Evolutionary conservation across 306 rosid genomes (phyloP).

Genomic region (Echinosophora koreensis): DNA sequence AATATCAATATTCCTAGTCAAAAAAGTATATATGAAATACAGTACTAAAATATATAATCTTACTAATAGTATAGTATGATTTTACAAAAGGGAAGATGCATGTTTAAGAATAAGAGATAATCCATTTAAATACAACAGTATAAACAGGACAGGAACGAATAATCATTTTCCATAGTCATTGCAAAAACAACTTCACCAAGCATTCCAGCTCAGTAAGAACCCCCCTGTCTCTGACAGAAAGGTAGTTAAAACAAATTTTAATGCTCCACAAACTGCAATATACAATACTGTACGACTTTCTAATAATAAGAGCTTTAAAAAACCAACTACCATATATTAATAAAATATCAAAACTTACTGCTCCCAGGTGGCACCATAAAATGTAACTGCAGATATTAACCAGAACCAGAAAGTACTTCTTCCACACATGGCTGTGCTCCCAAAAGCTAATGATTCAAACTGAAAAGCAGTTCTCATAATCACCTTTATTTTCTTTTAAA

Average conservation of each 20-base stretch:
- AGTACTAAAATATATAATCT: conserved; percentile 23
- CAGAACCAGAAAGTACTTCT: conserved; percentile 90
- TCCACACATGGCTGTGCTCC: conserved; percentile 95
- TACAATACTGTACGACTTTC: background rate
- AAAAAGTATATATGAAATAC: conserved; percentile 31
- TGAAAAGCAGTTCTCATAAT: conserved; percentile 50
- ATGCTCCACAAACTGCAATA: conserved; percentile 27
- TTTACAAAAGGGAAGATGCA: conserved; percentile 27
- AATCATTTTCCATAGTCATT: conserved; percentile 38
- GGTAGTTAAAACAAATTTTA: conserved; percentile 5
- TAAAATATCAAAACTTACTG: conserved; percentile 67
- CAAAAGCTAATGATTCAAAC: conserved; percentile 93
- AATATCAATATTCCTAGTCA: conserved; percentile 34
- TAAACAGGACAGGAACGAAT: background rate
- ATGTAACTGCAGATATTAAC: conserved; percentile 94
- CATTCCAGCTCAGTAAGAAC: conserved; percentile 32
- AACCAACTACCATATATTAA: background rate
- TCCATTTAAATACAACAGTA: conserved; percentile 19
- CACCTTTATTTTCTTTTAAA: conserved; percentile 39
- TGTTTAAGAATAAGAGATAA: conserved; percentile 17
- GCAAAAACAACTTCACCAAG: background rate
- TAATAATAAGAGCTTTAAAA: background rate
- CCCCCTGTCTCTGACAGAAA: conserved; percentile 21
- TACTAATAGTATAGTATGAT: background rate
- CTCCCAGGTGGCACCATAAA: conserved; percentile 97